A percentile compares a stretch with the other conserved stretches of the same genome.
Evolutionary conservation across 2,329 filamentous ascomycete species (phyloP).

Genomic region (Dothistroma septosporum): DNA sequence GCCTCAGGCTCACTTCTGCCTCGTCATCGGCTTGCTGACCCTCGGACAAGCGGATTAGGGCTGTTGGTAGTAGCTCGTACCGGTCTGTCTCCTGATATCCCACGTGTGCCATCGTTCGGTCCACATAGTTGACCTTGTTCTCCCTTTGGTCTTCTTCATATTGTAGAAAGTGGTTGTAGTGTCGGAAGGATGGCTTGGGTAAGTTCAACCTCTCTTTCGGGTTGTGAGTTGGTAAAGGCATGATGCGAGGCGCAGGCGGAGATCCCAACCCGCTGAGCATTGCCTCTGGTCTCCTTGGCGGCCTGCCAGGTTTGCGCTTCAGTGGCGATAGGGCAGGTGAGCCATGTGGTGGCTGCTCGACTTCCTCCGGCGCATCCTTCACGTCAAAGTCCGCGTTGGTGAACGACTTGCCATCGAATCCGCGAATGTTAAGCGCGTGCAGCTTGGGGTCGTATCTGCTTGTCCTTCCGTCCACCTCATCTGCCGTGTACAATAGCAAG

Average conservation of each 20-base stretch:
- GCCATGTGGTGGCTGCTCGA: constrained; percentile 1
- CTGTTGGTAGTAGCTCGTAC: constrained; percentile 72
- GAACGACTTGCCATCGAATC: constrained; percentile 19
- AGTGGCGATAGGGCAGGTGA: constrained; percentile 21
- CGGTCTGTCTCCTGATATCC: constrained; percentile 94
- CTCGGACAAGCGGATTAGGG: constrained; percentile 61
- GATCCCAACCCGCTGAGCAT: constrained; percentile 59
- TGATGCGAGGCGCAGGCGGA: constrained; percentile 59
- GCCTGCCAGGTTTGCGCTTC: constrained; percentile 60
- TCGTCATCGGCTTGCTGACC: constrained; percentile 61
- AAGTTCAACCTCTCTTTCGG: constrained; percentile 75
- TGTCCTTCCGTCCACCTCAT: constrained; percentile 74
- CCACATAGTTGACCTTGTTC: constrained; percentile 78
- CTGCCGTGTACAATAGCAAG: constrained; percentile 73
- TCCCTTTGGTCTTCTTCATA: constrained; percentile 83
- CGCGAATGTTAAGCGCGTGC: constrained; percentile 24
- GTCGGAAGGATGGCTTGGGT: constrained; percentile 69
- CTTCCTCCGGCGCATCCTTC: constrained; percentile 22
- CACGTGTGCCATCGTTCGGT: constrained; percentile 92
- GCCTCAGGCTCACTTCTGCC: constrained; percentile 48
- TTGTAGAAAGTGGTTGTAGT: constrained; percentile 71
- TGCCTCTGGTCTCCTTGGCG: constrained; percentile 59
- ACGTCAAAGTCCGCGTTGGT: constrained; percentile 28
- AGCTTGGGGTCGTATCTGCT: constrained; percentile 43
- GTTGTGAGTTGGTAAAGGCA: constrained; percentile 75